Conservation (phyloP, 2,329 filamentous ascomycete genomes). For the Cladobotryum mycophilum region DNA sequence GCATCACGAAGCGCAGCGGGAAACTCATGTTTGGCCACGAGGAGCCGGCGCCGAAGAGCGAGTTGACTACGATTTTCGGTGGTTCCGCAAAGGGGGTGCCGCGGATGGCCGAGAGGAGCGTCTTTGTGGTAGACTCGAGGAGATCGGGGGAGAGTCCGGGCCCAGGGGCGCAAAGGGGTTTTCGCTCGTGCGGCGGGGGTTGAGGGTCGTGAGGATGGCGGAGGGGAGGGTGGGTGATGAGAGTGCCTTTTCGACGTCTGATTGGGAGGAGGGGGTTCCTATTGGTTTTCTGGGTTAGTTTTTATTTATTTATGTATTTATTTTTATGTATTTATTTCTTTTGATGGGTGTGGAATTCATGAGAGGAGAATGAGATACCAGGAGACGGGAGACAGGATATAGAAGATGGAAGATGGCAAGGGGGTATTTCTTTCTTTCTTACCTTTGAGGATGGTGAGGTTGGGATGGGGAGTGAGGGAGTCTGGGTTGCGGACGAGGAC, state of each 20-base stretch:
- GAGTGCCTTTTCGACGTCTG: conserved; percentile 33
- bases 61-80: conserved; percentile 42
- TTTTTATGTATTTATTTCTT: too few relatives aligned
- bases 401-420: too few relatives aligned
- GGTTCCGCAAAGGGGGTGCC: conserved; percentile 18
- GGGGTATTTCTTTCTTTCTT: too few relatives aligned
- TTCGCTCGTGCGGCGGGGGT: conserved; percentile 37
- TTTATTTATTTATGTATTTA: too few relatives aligned
- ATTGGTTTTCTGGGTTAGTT: neutral
- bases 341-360: too few relatives aligned
- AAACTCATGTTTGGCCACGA: conserved; percentile 37
- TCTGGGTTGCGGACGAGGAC: conserved; percentile 38
- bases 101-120: conserved; percentile 32
- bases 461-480: conserved; percentile 22
- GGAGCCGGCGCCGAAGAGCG: conserved; percentile 41
- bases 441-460: conserved; percentile 31
- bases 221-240: conserved; percentile 18
- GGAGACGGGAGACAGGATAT: too few relatives aligned
- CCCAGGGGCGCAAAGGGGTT: conserved; percentile 38
- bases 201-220: conserved; percentile 44
- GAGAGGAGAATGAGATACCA: too few relatives aligned
- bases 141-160: conserved; percentile 36
- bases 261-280: conserved; percentile 30
- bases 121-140: conserved; percentile 38
- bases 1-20: conserved; percentile 39